phyloP scores from a whole-genome alignment of 306 rosid species.

The Dalbergia cochinchinensis region DNA sequence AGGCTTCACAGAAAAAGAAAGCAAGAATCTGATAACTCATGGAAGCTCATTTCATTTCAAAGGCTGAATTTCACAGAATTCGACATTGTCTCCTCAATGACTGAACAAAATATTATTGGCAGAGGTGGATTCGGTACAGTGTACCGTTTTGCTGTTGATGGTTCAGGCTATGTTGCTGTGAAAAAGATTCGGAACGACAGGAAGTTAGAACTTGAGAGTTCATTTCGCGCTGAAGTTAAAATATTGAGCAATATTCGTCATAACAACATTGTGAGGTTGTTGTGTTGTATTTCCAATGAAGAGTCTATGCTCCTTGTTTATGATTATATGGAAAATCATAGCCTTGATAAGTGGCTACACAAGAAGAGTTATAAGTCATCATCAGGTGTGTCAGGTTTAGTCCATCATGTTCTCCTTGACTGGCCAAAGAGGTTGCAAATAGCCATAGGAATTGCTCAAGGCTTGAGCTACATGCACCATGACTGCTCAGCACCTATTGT shows the following conservation, averaged over 20 bases:
- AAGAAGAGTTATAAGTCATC: slow-evolving; percentile 26
- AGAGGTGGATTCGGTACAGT: slow-evolving; percentile 50
- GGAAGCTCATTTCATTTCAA: slow-evolving; percentile 51
- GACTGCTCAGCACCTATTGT: slow-evolving; percentile 51
- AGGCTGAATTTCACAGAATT: slow-evolving; percentile 49
- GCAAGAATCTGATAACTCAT: slow-evolving; percentile 41
- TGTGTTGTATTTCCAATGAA: slow-evolving; percentile 49
- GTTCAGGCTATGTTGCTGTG: slow-evolving; percentile 49
- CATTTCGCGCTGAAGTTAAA: slow-evolving; percentile 49
- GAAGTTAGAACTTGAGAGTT: slow-evolving; percentile 44
- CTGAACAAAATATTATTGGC: slow-evolving; percentile 47
- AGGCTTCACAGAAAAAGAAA: slow-evolving; percentile 43
- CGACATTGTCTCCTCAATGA: slow-evolving; percentile 44
- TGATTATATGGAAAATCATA: slow-evolving; percentile 44
- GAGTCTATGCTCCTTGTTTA: slow-evolving; percentile 51
- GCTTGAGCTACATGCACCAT: slow-evolving; percentile 53
- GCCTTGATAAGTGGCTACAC: slow-evolving; percentile 52
- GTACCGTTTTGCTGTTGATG: slow-evolving; percentile 41
- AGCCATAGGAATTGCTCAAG: slow-evolving; percentile 54
- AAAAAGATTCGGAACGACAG: slow-evolving; percentile 43
- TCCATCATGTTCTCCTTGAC: slow-evolving; percentile 30
- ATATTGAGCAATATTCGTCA: slow-evolving; percentile 49
- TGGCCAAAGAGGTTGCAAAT: slow-evolving; percentile 54
- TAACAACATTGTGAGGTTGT: slow-evolving; percentile 50
- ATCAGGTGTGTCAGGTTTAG: not conserved